phyloP scores from a whole-genome alignment of 495 filamentous ascomycete genomes.

The Annulohypoxylon moriforme region DNA sequence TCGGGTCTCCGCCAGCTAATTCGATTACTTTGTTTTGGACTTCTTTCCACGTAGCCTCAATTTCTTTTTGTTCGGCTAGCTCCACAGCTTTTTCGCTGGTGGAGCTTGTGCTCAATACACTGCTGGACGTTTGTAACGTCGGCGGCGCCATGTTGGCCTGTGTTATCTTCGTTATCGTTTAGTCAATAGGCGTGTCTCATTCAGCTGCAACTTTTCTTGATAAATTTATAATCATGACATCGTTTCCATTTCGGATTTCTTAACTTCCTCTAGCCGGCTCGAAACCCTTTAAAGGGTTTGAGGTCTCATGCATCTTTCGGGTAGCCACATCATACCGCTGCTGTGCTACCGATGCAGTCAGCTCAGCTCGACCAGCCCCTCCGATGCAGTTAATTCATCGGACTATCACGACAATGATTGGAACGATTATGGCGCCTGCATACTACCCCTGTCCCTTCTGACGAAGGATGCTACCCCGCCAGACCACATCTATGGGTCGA shows the following conservation, averaged over 20 bases:
- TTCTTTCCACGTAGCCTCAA: conserved; percentile 53
- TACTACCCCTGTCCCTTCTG: conserved; percentile 13
- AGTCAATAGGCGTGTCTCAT: neutral
- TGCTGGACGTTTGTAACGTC: conserved; percentile 38
- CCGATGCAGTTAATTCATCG: neutral
- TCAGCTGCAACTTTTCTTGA: conserved; percentile 2
- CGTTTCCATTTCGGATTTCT: neutral
- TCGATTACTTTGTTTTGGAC: conserved; percentile 53
- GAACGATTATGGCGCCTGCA: conserved; percentile 17
- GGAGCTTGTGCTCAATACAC: conserved; percentile 33
- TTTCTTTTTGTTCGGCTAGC: conserved; percentile 52
- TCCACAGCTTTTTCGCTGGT: conserved; percentile 38
- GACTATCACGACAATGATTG: conserved; percentile 24
- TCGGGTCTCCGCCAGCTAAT: conserved; percentile 52
- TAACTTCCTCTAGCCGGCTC: neutral
- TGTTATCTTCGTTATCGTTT: neutral
- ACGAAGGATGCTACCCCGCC: conserved; percentile 26
- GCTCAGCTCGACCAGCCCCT: conserved; percentile 12
- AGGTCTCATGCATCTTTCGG: conserved; percentile 10
- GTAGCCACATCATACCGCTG: conserved; percentile 15
- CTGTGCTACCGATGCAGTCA: neutral
- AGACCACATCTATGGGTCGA: conserved; percentile 33
- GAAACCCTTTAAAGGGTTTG: conserved; percentile 19
- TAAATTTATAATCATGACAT: neutral
- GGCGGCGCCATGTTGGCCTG: conserved; percentile 40